Percentiles rank a stretch among this genome's conserved stretches.
Evolutionary conservation across 2,329 filamentous ascomycete genomes (phyloP).

Genomic region (Aspergillus latus): DNA sequence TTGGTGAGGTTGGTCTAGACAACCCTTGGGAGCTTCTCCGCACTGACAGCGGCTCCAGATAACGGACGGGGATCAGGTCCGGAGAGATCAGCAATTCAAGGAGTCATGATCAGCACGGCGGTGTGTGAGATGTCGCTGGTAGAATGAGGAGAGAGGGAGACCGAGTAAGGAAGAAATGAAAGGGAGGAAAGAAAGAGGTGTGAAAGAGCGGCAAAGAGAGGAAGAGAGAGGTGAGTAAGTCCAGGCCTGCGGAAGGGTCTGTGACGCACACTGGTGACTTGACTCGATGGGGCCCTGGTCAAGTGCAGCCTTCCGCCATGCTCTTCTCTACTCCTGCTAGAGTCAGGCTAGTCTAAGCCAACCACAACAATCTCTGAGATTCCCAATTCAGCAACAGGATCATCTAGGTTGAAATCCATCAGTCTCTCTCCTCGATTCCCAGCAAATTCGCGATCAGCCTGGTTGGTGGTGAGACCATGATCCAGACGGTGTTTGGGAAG

Average conservation of each 20-base stretch:
- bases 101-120: constrained; percentile 23
- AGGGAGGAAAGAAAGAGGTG: constrained; percentile 20
- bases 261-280: constrained; percentile 49
- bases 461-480: constrained; percentile 4
- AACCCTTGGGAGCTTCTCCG: constrained; percentile 41
- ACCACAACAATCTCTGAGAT: neutral
- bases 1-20: constrained; percentile 31
- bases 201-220: constrained; percentile 19
- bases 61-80: constrained; percentile 28
- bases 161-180: constrained; percentile 12
- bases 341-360: neutral
- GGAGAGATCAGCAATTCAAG: constrained; percentile 27
- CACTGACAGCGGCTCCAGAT: constrained; percentile 33
- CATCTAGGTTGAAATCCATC: neutral
- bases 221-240: constrained; percentile 14
- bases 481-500: neutral
- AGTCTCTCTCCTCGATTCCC: neutral
- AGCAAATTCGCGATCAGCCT: constrained; percentile 3
- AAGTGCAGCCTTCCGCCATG: constrained; percentile 22
- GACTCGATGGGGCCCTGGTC: constrained; percentile 25
- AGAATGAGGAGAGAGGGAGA: constrained; percentile 15
- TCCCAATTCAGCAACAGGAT: neutral
- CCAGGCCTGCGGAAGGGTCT: constrained; percentile 22
- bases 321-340: constrained; percentile 7
- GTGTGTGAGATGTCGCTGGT: neutral